These are phyloP conservation scores for Saccharomycopsis guyanensis DNA, from an alignment of 805 yeast species.

Conservation along the genomic window DNA sequence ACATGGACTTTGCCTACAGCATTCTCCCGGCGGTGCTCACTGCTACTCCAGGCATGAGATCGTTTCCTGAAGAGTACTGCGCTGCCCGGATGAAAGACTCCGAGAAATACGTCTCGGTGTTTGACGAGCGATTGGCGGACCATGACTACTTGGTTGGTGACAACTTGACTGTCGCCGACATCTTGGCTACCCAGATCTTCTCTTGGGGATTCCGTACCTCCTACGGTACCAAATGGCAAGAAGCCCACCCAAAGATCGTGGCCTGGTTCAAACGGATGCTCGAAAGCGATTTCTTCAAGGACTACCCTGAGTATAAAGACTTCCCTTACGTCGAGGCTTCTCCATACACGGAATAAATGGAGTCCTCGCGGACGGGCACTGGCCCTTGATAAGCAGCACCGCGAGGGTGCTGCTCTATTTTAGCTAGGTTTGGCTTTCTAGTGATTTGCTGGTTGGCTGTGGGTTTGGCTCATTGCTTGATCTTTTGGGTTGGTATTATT, in stretches of 20 bases:
- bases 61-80: slow-evolving; percentile 9
- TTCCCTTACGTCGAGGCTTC: not conserved
- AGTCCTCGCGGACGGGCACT: not conserved
- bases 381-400: not conserved
- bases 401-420: no score
- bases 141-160: slow-evolving; percentile 18
- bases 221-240: slow-evolving; percentile 14
- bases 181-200: not conserved
- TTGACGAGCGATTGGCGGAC: slow-evolving; percentile 11
- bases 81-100: slow-evolving; percentile 8
- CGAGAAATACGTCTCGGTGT: slow-evolving; percentile 2
- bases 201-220: slow-evolving; percentile 3
- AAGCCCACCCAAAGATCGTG: slow-evolving; percentile 7
- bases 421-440: no score
- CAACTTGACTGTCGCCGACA: slow-evolving; percentile 15
- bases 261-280: slow-evolving; percentile 12
- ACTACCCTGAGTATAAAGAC: not conserved
- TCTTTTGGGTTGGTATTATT: no score
- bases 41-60: slow-evolving; percentile 4
- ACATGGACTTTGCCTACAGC: slow-evolving; percentile 4
- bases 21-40: not conserved
- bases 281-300: not conserved
- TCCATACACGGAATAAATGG: not conserved
- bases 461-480: no score
- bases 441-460: no score